phyloP scores from a whole-genome alignment of 805 yeast genomes.

The Blastobotrys parvus region DNA sequence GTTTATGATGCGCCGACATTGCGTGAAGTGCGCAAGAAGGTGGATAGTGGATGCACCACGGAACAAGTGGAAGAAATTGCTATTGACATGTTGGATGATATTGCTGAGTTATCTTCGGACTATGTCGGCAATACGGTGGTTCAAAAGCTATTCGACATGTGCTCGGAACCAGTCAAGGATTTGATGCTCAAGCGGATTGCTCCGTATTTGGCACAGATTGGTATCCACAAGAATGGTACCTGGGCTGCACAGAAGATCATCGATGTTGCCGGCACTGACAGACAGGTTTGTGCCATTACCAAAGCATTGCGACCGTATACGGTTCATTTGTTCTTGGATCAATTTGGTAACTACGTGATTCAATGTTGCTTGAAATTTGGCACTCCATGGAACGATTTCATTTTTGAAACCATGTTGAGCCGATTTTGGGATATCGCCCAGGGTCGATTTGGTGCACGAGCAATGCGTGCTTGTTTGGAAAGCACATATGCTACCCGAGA shows the following conservation, averaged over 20 bases:
- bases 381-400: constrained; percentile 79
- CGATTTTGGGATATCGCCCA: constrained; percentile 74
- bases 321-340: constrained; percentile 83
- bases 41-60: constrained; percentile 50
- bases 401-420: constrained; percentile 72
- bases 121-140: constrained; percentile 94
- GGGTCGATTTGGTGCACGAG: constrained; percentile 92
- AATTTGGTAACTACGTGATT: constrained; percentile 92
- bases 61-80: constrained; percentile 75
- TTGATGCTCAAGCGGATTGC: constrained; percentile 71
- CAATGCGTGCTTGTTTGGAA: constrained; percentile 88
- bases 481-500: constrained; percentile 58
- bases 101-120: constrained; percentile 86
- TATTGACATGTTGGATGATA: constrained; percentile 73
- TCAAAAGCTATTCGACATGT: constrained; percentile 73
- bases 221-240: constrained; percentile 95
- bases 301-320: constrained; percentile 70
- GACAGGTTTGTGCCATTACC: constrained; percentile 58
- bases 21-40: constrained; percentile 72
- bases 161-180: constrained; percentile 64
- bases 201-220: constrained; percentile 80
- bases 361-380: constrained; percentile 92
- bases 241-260: constrained; percentile 99
- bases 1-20: constrained; percentile 82
- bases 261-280: constrained; percentile 55